Evolutionary conservation across 192 early-diverging fungal species (phyloP).

Genomic region (Jimgerdemannia lactiflua): DNA sequence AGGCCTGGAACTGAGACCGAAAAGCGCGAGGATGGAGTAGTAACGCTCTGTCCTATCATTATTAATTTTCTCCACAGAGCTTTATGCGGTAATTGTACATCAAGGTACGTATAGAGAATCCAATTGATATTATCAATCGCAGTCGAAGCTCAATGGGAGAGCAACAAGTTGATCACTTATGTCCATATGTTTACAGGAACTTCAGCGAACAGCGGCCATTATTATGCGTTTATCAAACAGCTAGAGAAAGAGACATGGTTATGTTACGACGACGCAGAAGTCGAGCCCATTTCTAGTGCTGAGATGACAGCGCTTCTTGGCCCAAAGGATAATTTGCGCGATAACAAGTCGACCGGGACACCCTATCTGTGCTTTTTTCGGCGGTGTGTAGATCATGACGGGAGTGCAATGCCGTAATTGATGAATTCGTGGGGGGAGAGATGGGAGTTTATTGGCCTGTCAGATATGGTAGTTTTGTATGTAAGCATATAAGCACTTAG

Average conservation of each 20-base stretch:
- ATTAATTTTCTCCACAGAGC: not conserved
- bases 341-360: not conserved
- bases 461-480: no score
- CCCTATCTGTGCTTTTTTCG: not conserved
- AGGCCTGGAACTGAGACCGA: no score
- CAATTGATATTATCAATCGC: no score
- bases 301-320: not conserved
- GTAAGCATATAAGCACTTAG: no score
- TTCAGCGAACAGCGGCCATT: not conserved
- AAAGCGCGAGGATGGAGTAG: no score
- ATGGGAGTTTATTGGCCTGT: no score
- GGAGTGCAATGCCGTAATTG: no score
- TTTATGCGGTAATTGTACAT: not conserved
- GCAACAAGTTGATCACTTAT: no score
- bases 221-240: not conserved
- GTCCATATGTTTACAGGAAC: not conserved
- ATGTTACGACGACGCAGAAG: not conserved
- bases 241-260: not conserved
- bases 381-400: not conserved
- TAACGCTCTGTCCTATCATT: not conserved
- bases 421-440: no score
- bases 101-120: not conserved
- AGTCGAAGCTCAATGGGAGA: no score
- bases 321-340: not conserved
- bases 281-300: not conserved